These are phyloP conservation scores for Geotrichum europaeum DNA, from an alignment of 1,139 yeast genomes.

Conservation along the genomic window DNA sequence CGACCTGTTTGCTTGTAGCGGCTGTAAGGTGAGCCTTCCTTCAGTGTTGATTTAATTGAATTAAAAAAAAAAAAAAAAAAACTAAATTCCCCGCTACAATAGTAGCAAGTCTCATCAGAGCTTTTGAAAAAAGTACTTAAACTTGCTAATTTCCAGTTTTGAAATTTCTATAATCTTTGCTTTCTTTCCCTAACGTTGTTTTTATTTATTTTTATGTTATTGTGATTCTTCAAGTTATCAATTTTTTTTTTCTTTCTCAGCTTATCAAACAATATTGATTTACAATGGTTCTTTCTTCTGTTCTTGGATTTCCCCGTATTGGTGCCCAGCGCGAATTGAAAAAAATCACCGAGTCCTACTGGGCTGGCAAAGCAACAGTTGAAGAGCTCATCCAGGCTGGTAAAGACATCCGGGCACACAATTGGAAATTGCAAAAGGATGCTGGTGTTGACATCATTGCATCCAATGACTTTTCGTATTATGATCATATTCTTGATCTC, in stretches of 20 bases:
- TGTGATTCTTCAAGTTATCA: slow-evolving; percentile 1
- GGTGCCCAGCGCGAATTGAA: slow-evolving; percentile 98
- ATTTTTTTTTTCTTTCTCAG: not conserved
- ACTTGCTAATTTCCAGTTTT: not conserved
- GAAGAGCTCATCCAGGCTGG: slow-evolving; percentile 89
- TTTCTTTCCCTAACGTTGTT: not conserved
- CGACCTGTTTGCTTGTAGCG: no score
- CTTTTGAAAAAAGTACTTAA: not conserved
- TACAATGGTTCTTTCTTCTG: slow-evolving; percentile 87
- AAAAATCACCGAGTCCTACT: slow-evolving; percentile 97
- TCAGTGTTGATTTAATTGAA: no score
- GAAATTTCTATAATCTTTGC: not conserved
- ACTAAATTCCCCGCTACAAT: not conserved
- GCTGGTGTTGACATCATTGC: slow-evolving; percentile 98
- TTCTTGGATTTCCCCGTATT: slow-evolving; percentile 98
- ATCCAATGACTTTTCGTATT: slow-evolving; percentile 96
- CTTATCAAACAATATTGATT: not conserved
- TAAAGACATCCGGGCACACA: slow-evolving; percentile 88
- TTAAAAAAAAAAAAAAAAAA: no score
- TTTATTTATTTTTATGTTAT: not conserved
- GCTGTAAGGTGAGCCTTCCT: no score
- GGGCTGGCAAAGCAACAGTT: slow-evolving; percentile 86
- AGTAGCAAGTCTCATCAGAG: not conserved
- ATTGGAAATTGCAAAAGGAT: slow-evolving; percentile 96
- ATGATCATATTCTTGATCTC: slow-evolving; percentile 93